These are phyloP conservation scores for Ogataea naganishii DNA, from an alignment of 805 yeast species.

Conservation along the genomic window DNA sequence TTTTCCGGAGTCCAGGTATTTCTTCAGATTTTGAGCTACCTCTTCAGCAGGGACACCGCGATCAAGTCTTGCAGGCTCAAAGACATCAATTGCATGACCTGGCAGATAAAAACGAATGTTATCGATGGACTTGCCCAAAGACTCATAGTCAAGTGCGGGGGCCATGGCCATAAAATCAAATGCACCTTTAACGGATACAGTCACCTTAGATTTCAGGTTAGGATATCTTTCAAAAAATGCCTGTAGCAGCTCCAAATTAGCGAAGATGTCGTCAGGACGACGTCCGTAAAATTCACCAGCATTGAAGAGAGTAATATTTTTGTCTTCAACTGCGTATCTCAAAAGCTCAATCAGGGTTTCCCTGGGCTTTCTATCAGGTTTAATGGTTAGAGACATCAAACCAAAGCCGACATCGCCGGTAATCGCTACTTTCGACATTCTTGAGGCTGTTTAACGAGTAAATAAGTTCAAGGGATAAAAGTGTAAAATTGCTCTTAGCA, in stretches of 20 bases:
- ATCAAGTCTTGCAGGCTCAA: conserved; percentile 70
- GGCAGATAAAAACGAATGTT: conserved; percentile 31
- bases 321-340: conserved; percentile 38
- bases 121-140: conserved; percentile 39
- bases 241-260: conserved; percentile 48
- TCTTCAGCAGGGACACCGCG: conserved; percentile 46
- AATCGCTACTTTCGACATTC: too few relatives aligned
- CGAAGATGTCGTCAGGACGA: conserved; percentile 27
- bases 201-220: conserved; percentile 43
- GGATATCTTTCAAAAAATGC: conserved; percentile 53
- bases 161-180: conserved; percentile 23
- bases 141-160: conserved; percentile 45
- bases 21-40: conserved; percentile 45
- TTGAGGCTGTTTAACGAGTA: too few relatives aligned
- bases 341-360: conserved; percentile 47
- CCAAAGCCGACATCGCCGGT: conserved; percentile 59
- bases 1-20: conserved; percentile 53
- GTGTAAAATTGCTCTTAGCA: too few relatives aligned
- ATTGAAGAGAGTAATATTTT: conserved; percentile 51
- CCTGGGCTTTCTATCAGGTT: conserved; percentile 43
- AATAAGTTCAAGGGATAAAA: too few relatives aligned
- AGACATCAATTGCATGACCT: conserved; percentile 39
- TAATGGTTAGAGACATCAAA: conserved; percentile 76
- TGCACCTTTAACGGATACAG: conserved; percentile 66
- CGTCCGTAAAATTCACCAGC: conserved; percentile 76